Percentiles rank a stretch among this genome's conserved stretches.
phyloP scores from a whole-genome alignment of 768 basidiomycete genomes.

The Galerina sulciceps region DNA sequence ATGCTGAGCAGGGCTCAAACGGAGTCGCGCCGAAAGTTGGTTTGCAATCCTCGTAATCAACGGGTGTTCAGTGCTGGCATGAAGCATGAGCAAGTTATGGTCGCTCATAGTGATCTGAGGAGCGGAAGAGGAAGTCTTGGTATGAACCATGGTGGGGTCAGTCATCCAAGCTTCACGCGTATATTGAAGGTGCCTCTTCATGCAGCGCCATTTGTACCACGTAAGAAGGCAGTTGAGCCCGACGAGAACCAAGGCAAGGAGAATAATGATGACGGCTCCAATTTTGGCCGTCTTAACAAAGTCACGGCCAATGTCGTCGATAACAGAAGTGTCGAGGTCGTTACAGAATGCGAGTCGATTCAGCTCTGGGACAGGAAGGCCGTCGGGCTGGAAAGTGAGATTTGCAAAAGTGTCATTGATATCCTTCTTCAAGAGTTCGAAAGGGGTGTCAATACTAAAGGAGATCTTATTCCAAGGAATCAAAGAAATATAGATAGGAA shows the following conservation, averaged over 20 bases:
- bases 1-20: slow-evolving; percentile 63
- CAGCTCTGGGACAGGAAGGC: slow-evolving; percentile 77
- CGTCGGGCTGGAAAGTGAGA: slow-evolving; percentile 71
- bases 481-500: slow-evolving; percentile 13
- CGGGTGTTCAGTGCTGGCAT: slow-evolving; percentile 71
- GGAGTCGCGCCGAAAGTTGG: slow-evolving; percentile 51
- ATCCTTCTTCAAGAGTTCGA: slow-evolving; percentile 84
- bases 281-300: slow-evolving; percentile 83
- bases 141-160: slow-evolving; percentile 66
- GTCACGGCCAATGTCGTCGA: slow-evolving; percentile 84
- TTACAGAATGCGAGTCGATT: slow-evolving; percentile 76
- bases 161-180: slow-evolving; percentile 79
- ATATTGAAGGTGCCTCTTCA: slow-evolving; percentile 65
- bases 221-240: slow-evolving; percentile 77
- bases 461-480: background rate
- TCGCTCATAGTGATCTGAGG: slow-evolving; percentile 68
- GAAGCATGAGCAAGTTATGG: slow-evolving; percentile 80
- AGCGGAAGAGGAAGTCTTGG: slow-evolving; percentile 32
- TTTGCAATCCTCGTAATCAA: slow-evolving; percentile 70
- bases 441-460: slow-evolving; percentile 78
- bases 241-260: slow-evolving; percentile 74
- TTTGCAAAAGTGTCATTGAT: slow-evolving; percentile 85
- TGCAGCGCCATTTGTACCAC: slow-evolving; percentile 86
- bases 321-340: slow-evolving; percentile 77
- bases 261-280: slow-evolving; percentile 73